These are phyloP conservation scores for Helichrysum umbraculigerum DNA, from an alignment of 129 eudicot genomes.

Conservation along the genomic window DNA sequence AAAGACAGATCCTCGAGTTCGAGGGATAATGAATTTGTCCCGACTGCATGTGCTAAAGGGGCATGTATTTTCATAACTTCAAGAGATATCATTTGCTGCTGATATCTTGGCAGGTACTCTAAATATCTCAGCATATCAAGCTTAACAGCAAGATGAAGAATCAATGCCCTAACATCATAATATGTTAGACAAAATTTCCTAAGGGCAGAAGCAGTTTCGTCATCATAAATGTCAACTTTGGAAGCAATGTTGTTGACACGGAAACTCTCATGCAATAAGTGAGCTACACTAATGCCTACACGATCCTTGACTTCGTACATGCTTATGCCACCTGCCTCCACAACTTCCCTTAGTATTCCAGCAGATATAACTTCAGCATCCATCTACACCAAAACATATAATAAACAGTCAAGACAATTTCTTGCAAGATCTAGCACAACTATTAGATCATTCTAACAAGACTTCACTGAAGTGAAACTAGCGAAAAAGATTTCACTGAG, in stretches of 20 bases:
- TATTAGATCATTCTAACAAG: background rate
- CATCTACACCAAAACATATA: conserved; percentile 55
- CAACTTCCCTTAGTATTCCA: conserved; percentile 66
- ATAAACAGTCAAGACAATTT: background rate
- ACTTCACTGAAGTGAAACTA: background rate
- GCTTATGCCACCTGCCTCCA: conserved; percentile 66
- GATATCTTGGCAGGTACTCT: conserved; percentile 70
- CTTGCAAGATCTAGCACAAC: background rate
- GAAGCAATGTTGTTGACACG: conserved; percentile 65
- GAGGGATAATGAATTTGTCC: conserved; percentile 59
- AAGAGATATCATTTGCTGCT: conserved; percentile 69
- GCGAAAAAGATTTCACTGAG: too few relatives aligned
- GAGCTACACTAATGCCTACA: conserved; percentile 69
- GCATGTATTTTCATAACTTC: conserved; percentile 92
- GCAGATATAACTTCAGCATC: conserved; percentile 94
- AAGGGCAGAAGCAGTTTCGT: conserved; percentile 70
- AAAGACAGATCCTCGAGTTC: conserved; percentile 87
- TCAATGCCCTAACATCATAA: conserved; percentile 82
- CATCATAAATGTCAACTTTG: conserved; percentile 62
- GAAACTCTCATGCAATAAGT: conserved; percentile 75
- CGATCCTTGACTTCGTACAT: conserved; percentile 63
- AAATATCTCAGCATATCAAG: conserved; percentile 93
- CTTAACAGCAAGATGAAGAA: conserved; percentile 78
- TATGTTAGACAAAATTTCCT: conserved; percentile 89
- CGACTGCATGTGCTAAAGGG: conserved; percentile 91